Evolutionary conservation across 768 basidiomycete genomes (phyloP).

Genomic region (Termitomyces sp.): DNA sequence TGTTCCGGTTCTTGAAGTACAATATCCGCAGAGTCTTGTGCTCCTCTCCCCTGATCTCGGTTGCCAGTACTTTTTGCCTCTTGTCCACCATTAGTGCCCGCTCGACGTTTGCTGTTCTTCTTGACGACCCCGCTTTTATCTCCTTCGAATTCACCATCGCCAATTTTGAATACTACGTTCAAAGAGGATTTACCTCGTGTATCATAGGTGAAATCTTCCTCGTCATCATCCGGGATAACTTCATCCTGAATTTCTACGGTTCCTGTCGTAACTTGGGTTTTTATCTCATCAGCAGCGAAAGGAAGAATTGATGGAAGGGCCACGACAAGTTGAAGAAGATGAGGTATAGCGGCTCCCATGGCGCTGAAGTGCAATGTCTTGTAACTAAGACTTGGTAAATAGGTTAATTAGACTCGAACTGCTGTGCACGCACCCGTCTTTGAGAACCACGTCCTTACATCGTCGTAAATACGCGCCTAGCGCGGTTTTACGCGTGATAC

Average conservation of each 20-base stretch:
- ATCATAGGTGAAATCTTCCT: constrained; percentile 63
- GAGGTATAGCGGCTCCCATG: constrained; percentile 89
- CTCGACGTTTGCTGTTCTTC: constrained; percentile 14
- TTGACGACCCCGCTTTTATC: constrained; percentile 26
- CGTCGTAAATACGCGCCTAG: constrained; percentile 72
- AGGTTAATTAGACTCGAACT: background rate
- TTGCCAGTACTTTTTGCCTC: constrained; percentile 4
- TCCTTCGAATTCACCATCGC: constrained; percentile 54
- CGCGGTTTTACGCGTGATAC: constrained; percentile 72
- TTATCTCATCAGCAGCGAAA: constrained; percentile 58
- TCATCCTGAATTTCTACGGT: constrained; percentile 79
- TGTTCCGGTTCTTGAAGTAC: constrained; percentile 43
- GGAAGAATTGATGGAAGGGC: constrained; percentile 75
- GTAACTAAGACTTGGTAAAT: constrained; percentile 41
- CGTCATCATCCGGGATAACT: constrained; percentile 69
- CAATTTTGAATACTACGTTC: constrained; percentile 56
- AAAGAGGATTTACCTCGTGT: constrained; percentile 72
- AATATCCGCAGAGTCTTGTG: constrained; percentile 20
- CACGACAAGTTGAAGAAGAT: constrained; percentile 63
- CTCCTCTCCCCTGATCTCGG: constrained; percentile 9
- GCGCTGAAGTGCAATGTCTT: constrained; percentile 73
- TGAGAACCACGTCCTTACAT: constrained; percentile 69
- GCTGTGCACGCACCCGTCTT: constrained; percentile 56
- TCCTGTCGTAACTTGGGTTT: constrained; percentile 60
- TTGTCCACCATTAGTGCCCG: constrained; percentile 1